phyloP scores from a whole-genome alignment of 2,329 filamentous ascomycete genomes.

The Penicillium sp. region DNA sequence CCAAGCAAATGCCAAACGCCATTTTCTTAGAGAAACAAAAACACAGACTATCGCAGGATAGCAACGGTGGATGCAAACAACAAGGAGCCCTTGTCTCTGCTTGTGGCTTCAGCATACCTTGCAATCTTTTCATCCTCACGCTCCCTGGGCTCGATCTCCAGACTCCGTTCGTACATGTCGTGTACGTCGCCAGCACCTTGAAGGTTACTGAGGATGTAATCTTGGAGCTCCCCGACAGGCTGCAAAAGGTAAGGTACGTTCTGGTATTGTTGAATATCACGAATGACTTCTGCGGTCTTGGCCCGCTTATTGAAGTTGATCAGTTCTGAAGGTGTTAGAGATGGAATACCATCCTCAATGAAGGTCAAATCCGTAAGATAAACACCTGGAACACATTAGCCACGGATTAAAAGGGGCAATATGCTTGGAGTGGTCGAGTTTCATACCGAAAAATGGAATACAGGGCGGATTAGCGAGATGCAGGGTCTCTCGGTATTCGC shows the following conservation, averaged over 20 bases:
- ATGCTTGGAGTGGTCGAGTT: slow-evolving; percentile 1
- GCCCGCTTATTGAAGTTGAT: slow-evolving; percentile 99
- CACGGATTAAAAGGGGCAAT: slow-evolving; percentile 10
- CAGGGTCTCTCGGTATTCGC: slow-evolving; percentile 88
- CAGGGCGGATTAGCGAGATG: slow-evolving; percentile 94
- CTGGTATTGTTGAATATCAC: slow-evolving; percentile 97
- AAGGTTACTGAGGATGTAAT: slow-evolving; percentile 97
- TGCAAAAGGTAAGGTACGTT: slow-evolving; percentile 94
- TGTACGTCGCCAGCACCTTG: slow-evolving; percentile 92
- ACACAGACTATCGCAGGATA: slow-evolving; percentile 32
- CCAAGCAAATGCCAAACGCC: slow-evolving; percentile 24
- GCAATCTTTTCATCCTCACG: slow-evolving; percentile 99
- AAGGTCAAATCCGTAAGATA: slow-evolving; percentile 97
- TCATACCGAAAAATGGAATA: slow-evolving; percentile 92
- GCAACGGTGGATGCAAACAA: slow-evolving; percentile 36
- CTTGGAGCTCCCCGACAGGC: slow-evolving; percentile 85
- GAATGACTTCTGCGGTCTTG: slow-evolving; percentile 97
- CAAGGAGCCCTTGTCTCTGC: slow-evolving; percentile 36
- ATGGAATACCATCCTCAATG: slow-evolving; percentile 97
- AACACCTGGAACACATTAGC: slow-evolving; percentile 62
- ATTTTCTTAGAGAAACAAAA: slow-evolving; percentile 5
- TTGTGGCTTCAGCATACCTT: slow-evolving; percentile 62
- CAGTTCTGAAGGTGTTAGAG: slow-evolving; percentile 89
- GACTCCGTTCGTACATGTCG: slow-evolving; percentile 98
- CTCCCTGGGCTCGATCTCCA: slow-evolving; percentile 90